Evolutionary conservation across 129 eudicot species (phyloP), one percentile per base, ranked within the genome.

Genomic region (Tanacetum coccineum): DNA sequence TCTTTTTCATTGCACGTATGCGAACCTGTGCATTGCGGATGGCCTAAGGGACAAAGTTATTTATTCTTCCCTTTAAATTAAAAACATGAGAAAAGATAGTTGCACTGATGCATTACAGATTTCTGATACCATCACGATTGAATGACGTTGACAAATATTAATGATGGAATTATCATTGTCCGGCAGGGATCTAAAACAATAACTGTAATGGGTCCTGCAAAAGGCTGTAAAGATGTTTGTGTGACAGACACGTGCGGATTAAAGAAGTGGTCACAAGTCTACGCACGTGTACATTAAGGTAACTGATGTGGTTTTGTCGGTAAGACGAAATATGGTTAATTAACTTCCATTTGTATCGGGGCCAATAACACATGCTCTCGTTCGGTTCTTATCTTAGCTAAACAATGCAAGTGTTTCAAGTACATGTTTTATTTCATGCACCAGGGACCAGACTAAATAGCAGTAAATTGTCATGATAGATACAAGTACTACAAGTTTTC

Each of bases 221-320:
- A 36, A 21, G 54, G 54, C 17, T 49, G 54, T 49, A 49, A 12
- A 28, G 65, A 42, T 32, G 11, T 58, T 9, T 70, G 14, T 9
- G 28, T 58, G 48, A 11, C 18, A 50, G 75, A 45, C 67, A 70
- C 46, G 67, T 70, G 30, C 19, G 75, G 36, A 46, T 61, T 19
- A 36, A 49, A 52, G 39, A 49, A 71, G 70, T 62, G 76, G 69
- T 40, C 70, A 42, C 53, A 51, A 22, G 36, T 63, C 64, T 72
- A 72, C 18, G 13, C 77, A 72, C 77, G 70, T 72, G 77, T 57
- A 63, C 47, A 63, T 39, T 60, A 72, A 39, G 62, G 76, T 61
- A 36, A 39, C 21, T 50, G 48, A 71, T 49, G 40, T 36, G 13
- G 49, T 26, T 13, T 45, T 25, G 74, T 54, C 30, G 59, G 59